Conservation (phyloP, 495 filamentous ascomycete genomes). For the Amniculicola lignicola region DNA sequence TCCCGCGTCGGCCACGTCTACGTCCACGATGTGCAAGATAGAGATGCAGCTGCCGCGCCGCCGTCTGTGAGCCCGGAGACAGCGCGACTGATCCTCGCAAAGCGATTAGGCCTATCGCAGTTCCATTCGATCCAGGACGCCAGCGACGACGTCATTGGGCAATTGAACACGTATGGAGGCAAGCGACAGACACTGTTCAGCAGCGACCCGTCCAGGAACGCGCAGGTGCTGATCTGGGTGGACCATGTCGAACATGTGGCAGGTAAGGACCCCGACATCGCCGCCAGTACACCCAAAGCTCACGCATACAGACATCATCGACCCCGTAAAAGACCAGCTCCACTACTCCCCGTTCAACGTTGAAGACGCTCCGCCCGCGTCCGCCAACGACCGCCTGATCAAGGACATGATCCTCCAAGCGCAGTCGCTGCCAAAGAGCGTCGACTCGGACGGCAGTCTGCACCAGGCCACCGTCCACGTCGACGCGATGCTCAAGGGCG, state of each 20-base stretch:
- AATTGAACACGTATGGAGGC: conserved; percentile 52
- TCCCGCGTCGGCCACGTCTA: conserved; percentile 31
- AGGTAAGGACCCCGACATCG: conserved; percentile 39
- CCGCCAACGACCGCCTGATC: conserved; percentile 23
- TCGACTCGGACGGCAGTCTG: background rate
- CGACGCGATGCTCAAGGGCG: background rate
- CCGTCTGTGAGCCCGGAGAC: conserved; percentile 43
- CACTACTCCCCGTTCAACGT: conserved; percentile 19
- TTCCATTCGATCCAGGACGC: conserved; percentile 48
- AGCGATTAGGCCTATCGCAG: conserved; percentile 52
- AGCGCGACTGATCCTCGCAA: conserved; percentile 54
- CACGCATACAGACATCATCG: no score
- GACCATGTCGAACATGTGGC: conserved; percentile 48
- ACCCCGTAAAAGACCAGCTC: no score
- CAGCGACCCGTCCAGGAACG: conserved; percentile 14
- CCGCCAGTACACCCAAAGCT: no score
- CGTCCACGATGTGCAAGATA: conserved; percentile 30
- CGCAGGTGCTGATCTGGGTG: conserved; percentile 47
- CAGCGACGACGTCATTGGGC: conserved; percentile 47
- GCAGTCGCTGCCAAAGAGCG: conserved; percentile 7
- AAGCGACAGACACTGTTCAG: conserved; percentile 45
- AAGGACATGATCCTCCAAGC: conserved; percentile 26
- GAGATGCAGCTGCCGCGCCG: background rate
- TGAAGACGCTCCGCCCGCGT: conserved; percentile 17
- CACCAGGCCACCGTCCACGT: conserved; percentile 5